phyloP scores from a whole-genome alignment of 2,329 filamentous ascomycete genomes.

The Arthroderma uncinatum region DNA sequence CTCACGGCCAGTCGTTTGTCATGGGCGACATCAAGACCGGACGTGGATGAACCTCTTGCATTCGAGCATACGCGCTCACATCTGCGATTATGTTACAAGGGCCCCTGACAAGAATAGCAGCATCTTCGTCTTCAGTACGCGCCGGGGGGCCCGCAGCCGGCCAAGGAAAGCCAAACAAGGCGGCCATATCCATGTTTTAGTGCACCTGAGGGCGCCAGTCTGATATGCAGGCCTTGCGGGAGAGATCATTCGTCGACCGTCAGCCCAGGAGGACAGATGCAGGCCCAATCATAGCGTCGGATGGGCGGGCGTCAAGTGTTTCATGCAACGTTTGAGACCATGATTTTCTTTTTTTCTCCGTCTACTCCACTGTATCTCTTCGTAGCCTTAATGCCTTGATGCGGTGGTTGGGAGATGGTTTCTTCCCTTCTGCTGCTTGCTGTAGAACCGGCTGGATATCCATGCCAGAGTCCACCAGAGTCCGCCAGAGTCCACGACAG shows the following conservation, averaged over 20 bases:
- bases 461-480: not conserved
- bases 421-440: too few species aligned
- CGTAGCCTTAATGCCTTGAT: too few species aligned
- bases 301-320: not conserved
- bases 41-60: not conserved
- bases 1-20: slow-evolving; percentile 7
- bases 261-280: not conserved
- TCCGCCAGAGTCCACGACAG: not conserved
- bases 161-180: not conserved
- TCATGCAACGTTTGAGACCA: not conserved
- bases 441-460: too few species aligned
- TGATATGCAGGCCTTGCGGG: not conserved
- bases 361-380: not conserved
- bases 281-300: not conserved
- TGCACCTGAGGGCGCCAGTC: slow-evolving; percentile 2
- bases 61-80: slow-evolving; percentile 7
- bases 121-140: not conserved
- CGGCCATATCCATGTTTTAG: not conserved
- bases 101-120: slow-evolving; percentile 7
- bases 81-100: slow-evolving; percentile 4
- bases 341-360: not conserved
- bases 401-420: not conserved
- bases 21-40: not conserved
- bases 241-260: not conserved
- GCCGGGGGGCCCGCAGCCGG: slow-evolving; percentile 1